Percentiles rank a stretch among this genome's conserved stretches.
These are phyloP conservation scores for Colletotrichum chlorophyti DNA, from an alignment of 2,329 filamentous ascomycete genomes.

Conservation along the genomic window DNA sequence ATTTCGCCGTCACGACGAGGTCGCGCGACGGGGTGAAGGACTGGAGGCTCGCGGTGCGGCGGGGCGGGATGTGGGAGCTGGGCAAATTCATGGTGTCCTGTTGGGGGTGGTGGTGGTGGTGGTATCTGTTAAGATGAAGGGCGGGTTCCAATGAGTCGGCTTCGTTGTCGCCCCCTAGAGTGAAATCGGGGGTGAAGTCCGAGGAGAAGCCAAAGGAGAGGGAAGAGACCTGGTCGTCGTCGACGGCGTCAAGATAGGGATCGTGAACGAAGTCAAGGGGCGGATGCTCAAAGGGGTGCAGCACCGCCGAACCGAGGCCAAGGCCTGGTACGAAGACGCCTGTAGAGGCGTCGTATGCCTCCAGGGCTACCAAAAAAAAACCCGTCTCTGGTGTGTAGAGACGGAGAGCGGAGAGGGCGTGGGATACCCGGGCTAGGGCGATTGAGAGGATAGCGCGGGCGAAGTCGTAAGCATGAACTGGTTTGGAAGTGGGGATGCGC, in stretches of 20 bases:
- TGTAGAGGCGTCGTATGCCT: constrained; percentile 41
- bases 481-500: background rate
- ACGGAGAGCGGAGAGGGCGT: constrained; percentile 8
- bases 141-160: no score
- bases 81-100: constrained; percentile 34
- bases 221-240: constrained; percentile 29
- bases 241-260: constrained; percentile 18
- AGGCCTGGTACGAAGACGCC: constrained; percentile 42
- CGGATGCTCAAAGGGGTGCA: constrained; percentile 30
- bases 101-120: constrained; percentile 35
- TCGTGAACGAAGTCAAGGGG: constrained; percentile 22
- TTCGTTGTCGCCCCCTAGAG: constrained; percentile 9
- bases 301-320: constrained; percentile 41
- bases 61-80: constrained; percentile 30
- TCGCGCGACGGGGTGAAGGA: constrained; percentile 29
- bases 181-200: constrained; percentile 15
- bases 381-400: constrained; percentile 31
- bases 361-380: constrained; percentile 42
- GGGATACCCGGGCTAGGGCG: constrained; percentile 9
- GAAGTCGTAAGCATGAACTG: constrained; percentile 17
- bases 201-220: constrained; percentile 34
- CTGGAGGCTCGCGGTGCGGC: constrained; percentile 28
- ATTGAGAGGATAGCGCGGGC: background rate
- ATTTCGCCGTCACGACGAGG: constrained; percentile 16
- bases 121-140: constrained; percentile 31